A percentile compares a stretch with the other conserved stretches of the same genome.
Conservation (phyloP, 768 basidiomycete species). For the Serendipita vermifera region DNA sequence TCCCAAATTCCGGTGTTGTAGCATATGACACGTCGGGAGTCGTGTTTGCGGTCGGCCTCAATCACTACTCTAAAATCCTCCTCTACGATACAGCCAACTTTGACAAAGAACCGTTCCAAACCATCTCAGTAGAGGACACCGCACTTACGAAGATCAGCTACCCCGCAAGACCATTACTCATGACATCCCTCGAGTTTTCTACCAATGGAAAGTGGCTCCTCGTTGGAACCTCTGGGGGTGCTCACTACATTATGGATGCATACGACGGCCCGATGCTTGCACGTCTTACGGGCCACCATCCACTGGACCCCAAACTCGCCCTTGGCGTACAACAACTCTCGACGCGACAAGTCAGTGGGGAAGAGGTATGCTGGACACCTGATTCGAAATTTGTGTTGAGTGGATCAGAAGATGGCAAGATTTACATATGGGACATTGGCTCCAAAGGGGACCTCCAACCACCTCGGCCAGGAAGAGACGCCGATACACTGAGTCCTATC, state of each 20-base stretch:
- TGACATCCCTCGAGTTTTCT: slow-evolving; percentile 86
- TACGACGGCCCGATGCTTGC: slow-evolving; percentile 75
- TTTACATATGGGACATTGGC: slow-evolving; percentile 79
- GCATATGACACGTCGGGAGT: slow-evolving; percentile 75
- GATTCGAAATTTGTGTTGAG: slow-evolving; percentile 84
- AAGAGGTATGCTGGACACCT: slow-evolving; percentile 89
- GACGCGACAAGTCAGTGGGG: slow-evolving; percentile 72
- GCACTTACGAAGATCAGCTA: slow-evolving; percentile 59
- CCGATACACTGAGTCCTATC: slow-evolving; percentile 39
- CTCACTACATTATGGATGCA: slow-evolving; percentile 87
- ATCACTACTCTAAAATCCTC: slow-evolving; percentile 66
- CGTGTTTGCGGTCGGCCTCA: slow-evolving; percentile 79
- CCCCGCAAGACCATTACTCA: slow-evolving; percentile 77
- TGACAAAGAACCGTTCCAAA: slow-evolving; percentile 85
- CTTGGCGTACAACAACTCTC: slow-evolving; percentile 83
- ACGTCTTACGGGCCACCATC: slow-evolving; percentile 73
- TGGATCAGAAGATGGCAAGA: slow-evolving; percentile 72
- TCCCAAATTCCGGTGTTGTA: slow-evolving; percentile 50
- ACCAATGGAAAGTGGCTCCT: slow-evolving; percentile 82
- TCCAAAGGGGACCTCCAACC: slow-evolving; percentile 20
- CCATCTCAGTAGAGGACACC: slow-evolving; percentile 71
- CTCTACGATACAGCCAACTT: slow-evolving; percentile 77
- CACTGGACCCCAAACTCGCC: slow-evolving; percentile 63
- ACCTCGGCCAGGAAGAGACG: slow-evolving; percentile 32
- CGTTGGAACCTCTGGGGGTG: slow-evolving; percentile 82